Conservation (phyloP, 2,329 filamentous ascomycete species). For the Diplocarpon mali region DNA sequence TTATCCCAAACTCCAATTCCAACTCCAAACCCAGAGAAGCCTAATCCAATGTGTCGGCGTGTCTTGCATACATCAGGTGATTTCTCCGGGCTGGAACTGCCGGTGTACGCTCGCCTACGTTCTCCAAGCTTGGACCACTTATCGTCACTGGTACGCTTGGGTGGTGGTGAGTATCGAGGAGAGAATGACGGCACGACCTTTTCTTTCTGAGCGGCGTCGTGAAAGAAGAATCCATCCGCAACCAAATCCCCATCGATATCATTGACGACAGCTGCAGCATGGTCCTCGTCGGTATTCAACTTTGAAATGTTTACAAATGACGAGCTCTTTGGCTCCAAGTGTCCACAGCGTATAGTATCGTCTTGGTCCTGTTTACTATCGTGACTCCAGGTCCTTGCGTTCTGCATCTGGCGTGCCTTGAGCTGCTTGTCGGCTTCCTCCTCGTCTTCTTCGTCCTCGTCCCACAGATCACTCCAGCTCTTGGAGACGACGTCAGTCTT, state of each 20-base stretch:
- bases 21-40: conserved; percentile 36
- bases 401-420: conserved; percentile 49
- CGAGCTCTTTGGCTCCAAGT: conserved; percentile 43
- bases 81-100: conserved; percentile 39
- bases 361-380: conserved; percentile 35
- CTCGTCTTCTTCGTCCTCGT: conserved; percentile 71
- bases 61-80: conserved; percentile 30
- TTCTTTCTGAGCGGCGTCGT: conserved; percentile 45
- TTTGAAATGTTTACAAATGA: conserved; percentile 37
- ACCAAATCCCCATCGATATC: conserved; percentile 54
- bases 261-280: conserved; percentile 29
- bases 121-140: conserved; percentile 88
- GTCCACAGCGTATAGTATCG: conserved; percentile 36
- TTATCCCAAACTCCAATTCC: conserved; percentile 26
- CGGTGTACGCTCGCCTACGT: conserved; percentile 58
- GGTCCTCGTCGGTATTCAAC: conserved; percentile 30
- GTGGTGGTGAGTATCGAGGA: conserved; percentile 51
- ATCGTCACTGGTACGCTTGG: conserved; percentile 57
- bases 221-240: conserved; percentile 62
- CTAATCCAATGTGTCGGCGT: conserved; percentile 35
- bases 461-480: conserved; percentile 99
- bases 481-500: conserved; percentile 76
- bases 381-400: conserved; percentile 69
- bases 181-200: conserved; percentile 28
- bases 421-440: conserved; percentile 52